Conservation (phyloP, 2,329 filamentous ascomycete species). For the Parastagonospora avenae region DNA sequence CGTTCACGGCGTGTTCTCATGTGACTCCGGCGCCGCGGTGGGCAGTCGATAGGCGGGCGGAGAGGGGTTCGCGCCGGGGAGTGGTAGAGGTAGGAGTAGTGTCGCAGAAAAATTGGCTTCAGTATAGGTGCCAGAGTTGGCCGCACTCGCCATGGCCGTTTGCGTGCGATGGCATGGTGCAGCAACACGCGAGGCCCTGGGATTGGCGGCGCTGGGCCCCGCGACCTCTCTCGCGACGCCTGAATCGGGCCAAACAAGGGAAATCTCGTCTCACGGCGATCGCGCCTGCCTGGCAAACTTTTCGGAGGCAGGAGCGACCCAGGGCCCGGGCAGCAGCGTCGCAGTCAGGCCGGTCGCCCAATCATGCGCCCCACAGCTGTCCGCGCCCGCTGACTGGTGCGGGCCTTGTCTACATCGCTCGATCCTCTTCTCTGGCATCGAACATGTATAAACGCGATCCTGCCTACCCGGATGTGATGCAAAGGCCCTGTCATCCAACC, state of each 20-base stretch:
- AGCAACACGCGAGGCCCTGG: neutral
- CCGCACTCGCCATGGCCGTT: neutral
- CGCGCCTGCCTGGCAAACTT: neutral
- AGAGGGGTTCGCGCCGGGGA: neutral
- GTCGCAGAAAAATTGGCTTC: neutral
- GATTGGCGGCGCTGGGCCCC: neutral
- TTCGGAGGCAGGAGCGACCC: slow-evolving; percentile 2
- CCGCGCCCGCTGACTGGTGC: slow-evolving; percentile 6
- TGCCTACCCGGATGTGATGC: slow-evolving; percentile 12
- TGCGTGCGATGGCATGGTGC: neutral
- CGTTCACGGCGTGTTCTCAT: neutral
- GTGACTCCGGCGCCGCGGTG: neutral
- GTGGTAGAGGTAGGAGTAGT: neutral
- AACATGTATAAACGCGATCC: slow-evolving; percentile 20
- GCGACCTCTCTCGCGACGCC: no score
- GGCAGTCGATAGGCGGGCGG: neutral
- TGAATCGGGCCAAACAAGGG: neutral
- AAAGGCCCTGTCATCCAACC: slow-evolving; percentile 9
- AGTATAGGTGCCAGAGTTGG: neutral
- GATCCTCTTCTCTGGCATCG: slow-evolving; percentile 6
- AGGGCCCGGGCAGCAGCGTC: slow-evolving; percentile 4
- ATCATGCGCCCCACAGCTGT: slow-evolving; percentile 10
- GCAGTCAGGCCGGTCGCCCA: slow-evolving; percentile 8
- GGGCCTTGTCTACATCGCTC: slow-evolving; percentile 10
- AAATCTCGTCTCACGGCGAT: neutral